A percentile compares a stretch with the other conserved stretches of the same genome.
phyloP scores from a whole-genome alignment of 495 filamentous ascomycete species.

The Xylaria bambusicola region DNA sequence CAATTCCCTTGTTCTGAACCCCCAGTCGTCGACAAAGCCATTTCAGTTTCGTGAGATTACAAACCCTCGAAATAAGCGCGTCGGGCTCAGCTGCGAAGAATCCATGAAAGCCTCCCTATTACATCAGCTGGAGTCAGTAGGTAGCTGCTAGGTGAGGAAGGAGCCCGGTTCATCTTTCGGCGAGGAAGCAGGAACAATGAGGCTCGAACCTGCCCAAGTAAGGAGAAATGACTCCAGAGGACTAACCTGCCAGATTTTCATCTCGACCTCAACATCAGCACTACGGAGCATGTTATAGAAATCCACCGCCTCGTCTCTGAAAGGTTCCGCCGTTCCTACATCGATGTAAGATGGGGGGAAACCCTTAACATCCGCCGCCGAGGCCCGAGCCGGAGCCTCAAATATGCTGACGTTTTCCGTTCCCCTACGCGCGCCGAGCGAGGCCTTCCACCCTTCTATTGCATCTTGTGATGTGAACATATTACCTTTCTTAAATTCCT shows the following conservation, averaged over 20 bases:
- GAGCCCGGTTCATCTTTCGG: no score
- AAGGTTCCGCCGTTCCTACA: constrained; percentile 16
- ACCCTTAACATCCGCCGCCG: neutral
- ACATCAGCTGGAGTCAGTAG: no score
- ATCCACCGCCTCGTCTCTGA: constrained; percentile 26
- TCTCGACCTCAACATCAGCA: constrained; percentile 38
- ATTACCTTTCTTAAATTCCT: constrained; percentile 15
- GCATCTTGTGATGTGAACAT: constrained; percentile 20
- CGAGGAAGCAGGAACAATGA: no score
- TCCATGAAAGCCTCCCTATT: constrained; percentile 21
- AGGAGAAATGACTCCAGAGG: no score
- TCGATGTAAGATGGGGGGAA: constrained; percentile 22
- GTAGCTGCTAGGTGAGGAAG: no score
- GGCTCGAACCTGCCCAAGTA: no score
- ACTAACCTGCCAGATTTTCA: constrained; percentile 27
- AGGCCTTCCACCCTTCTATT: constrained; percentile 15
- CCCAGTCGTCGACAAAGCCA: constrained; percentile 15
- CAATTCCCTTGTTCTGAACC: neutral
- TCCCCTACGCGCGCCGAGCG: constrained; percentile 12
- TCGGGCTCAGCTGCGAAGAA: constrained; percentile 17
- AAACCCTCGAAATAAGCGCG: constrained; percentile 14
- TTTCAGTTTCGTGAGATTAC: constrained; percentile 4
- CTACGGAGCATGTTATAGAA: constrained; percentile 24
- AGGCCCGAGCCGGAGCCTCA: constrained; percentile 18
- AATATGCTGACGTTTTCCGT: constrained; percentile 10